A percentile compares a stretch with the other conserved stretches of the same genome.
phyloP scores from a whole-genome alignment of 2,329 filamentous ascomycete genomes.

The Biscogniauxia marginata region DNA sequence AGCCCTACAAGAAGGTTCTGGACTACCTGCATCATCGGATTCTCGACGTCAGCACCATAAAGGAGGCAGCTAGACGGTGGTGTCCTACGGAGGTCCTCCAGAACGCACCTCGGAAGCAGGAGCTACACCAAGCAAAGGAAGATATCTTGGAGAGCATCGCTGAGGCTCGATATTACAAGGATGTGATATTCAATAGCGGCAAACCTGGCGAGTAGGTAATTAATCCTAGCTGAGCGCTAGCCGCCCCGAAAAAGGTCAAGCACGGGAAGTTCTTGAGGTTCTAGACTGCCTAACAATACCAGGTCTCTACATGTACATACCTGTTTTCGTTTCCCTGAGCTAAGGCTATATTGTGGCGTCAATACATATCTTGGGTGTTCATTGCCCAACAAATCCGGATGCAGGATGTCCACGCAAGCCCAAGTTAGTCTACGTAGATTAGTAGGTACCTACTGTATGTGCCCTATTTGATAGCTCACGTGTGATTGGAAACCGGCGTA shows the following conservation, averaged over 20 bases:
- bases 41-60: slow-evolving; percentile 86
- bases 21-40: slow-evolving; percentile 86
- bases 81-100: slow-evolving; percentile 58
- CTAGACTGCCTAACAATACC: too few relatives aligned
- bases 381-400: too few relatives aligned
- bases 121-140: slow-evolving; percentile 76
- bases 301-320: too few relatives aligned
- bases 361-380: too few relatives aligned
- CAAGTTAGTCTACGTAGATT: too few relatives aligned
- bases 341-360: too few relatives aligned
- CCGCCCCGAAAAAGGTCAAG: too few relatives aligned
- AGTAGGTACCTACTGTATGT: not conserved
- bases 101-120: slow-evolving; percentile 69
- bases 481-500: not conserved
- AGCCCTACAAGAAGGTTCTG: slow-evolving; percentile 71
- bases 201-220: not conserved
- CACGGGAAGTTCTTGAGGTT: too few relatives aligned
- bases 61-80: slow-evolving; percentile 88
- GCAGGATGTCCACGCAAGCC: too few relatives aligned
- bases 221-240: not conserved
- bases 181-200: slow-evolving; percentile 57
- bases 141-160: slow-evolving; percentile 95
- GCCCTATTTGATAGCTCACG: not conserved
- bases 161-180: slow-evolving; percentile 82
- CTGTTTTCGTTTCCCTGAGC: too few relatives aligned